Base-by-base conservation (phyloP, 2,329 filamentous ascomycete genomes). In the Aureobasidium zeae region DNA sequence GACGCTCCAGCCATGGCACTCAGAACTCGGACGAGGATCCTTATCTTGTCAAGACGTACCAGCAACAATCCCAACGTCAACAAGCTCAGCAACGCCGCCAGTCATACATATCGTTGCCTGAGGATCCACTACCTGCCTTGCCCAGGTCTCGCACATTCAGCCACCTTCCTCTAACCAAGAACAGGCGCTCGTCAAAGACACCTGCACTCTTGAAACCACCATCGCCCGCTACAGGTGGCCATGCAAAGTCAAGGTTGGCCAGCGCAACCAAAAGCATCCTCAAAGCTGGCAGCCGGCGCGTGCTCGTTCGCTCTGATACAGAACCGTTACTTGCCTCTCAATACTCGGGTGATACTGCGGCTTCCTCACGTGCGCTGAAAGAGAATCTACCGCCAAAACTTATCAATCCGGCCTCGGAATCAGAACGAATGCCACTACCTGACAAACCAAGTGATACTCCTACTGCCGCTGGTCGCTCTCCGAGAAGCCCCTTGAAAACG, bases 91-190 rank as follows among this genome's bases (percentile, higher is more conserved):
- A 33, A n/a, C 48, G 53, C 8, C 51, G 52, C n/a, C 53, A 53
- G 49, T 60, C 55, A 41, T 61, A 60, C 48, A 50, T 60, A 24
- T 53, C 56, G 28, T 44, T 60, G 15, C 54, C 55, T 5, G 55
- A 61, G 38, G 55, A 61, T 31, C 54, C 58, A 10, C 51, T 54
- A 35, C 55, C 53, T 3, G 54, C 55, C 11, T 55, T 63, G 52
- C 57, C 59, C 20, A 52, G 57, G 33, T 61, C 59, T 47, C 51
- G 55, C 19, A 62, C 60, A 6, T 58, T 62, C 44, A 61, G 59
- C 48, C 60, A 61, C 39, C 49, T 63, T 13, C 55, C 57, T 4
- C 29, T 59, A n/a, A 57, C 58, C 1, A 51, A 50, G 17, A 31
- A n/a, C 6, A 21, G 13, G 7, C 19, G 22, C n/a, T 3, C n/a